Base-by-base conservation (phyloP, 805 yeast species). In the Ogataea zsoltii region DNA sequence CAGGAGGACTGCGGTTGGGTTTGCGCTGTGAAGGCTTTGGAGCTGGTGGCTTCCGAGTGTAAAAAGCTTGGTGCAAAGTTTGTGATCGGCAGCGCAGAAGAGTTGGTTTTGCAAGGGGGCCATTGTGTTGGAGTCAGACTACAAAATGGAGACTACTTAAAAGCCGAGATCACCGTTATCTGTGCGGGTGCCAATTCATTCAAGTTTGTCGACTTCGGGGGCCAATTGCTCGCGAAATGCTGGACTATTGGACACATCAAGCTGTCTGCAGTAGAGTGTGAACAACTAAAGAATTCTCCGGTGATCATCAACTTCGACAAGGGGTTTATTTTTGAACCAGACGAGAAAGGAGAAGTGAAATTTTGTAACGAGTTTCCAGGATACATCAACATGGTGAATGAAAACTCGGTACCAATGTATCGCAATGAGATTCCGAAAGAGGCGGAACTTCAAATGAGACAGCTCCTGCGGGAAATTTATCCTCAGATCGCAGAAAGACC, bases 241-340 rank as follows among this genome's bases (percentile, higher is more conserved):
- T 71, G 70, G 69, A 66, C 74, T 12, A 66, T 71, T 25, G 74
- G 68, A 12, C 76, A 71, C 48, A 65, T 71, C 30, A 58, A 61
- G 49, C 46, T 71, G 10, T 53, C 65, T 6, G 62, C 58, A 1
- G 65, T 59, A n/a, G 73, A 71, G 50, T 64, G 68, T 17, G 32
- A 42, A 7, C 34, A 42, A 12, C 48, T 68, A 19, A 69, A 61
- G 46, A 54, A 57, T 13, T 49, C 57, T 12, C 76, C 75, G 1
- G 73, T 71, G 11, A 54, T 70, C n/a, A 49, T 69, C 18, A 68
- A 67, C 37, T 46, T 56, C 18, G 74, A 70, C 30, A 60, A 61
- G 42, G 76, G 76, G 0, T 71, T 70, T 55, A 60, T 70, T 38
- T 70, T 71, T 49, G 75, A 71, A 40, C 72, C 75, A 4, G 74